Evolutionary conservation across 78 protist species (phyloP).

Genomic region (Tieghemostelium lacteum): DNA sequence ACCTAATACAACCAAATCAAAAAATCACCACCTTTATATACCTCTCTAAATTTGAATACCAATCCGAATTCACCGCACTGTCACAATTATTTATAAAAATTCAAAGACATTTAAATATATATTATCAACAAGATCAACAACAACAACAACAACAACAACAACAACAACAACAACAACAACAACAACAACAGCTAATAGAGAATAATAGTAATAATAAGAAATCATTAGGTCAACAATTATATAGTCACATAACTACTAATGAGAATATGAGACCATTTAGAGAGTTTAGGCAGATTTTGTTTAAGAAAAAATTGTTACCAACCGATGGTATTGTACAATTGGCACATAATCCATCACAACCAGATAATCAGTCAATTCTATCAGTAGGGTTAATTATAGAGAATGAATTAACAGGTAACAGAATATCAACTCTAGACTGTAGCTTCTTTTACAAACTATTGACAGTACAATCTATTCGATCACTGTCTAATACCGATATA

Average conservation of each 20-base stretch:
- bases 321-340: background rate
- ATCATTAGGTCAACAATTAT: background rate
- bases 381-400: conserved; percentile 12
- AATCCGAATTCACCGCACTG: background rate
- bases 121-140: background rate
- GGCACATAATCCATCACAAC: background rate
- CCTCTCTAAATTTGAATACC: conserved; percentile 9
- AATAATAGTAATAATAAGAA: too few species aligned
- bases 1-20: background rate
- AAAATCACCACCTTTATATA: conserved; percentile 8
- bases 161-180: background rate
- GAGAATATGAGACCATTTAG: background rate
- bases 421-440: background rate
- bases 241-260: background rate
- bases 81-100: background rate
- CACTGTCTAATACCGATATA: background rate
- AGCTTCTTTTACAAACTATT: conserved; percentile 7
- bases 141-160: background rate
- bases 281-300: conserved; percentile 4
- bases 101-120: background rate
- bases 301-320: conserved; percentile 1
- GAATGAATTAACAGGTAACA: conserved; percentile 8
- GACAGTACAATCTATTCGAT: conserved; percentile 2
- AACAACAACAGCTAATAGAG: background rate
- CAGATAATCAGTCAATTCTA: conserved; percentile 4